phyloP scores from a whole-genome alignment of 2,329 filamentous ascomycete genomes.

The Sporothrix humicola region DNA sequence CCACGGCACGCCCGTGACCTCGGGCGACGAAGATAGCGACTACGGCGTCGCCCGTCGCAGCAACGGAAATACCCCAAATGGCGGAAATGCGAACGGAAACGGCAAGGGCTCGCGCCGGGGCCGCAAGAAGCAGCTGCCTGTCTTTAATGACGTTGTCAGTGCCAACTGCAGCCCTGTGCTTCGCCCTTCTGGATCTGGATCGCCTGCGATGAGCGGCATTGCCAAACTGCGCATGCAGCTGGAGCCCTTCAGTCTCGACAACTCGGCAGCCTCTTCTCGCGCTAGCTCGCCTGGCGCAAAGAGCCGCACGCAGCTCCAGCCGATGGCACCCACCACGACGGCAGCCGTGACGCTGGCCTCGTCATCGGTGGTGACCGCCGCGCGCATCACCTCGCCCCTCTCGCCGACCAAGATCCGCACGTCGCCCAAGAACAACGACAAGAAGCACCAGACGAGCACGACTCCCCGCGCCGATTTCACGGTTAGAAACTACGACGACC shows the following conservation, averaged over 20 bases:
- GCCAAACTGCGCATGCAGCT: conserved; percentile 81
- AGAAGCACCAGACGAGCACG: conserved; percentile 20
- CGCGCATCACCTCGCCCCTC: conserved; percentile 26
- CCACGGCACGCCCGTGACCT: conserved; percentile 58
- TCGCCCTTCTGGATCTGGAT: conserved; percentile 55
- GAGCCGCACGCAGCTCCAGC: conserved; percentile 8
- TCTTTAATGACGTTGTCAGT: conserved; percentile 63
- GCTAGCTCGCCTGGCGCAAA: conserved; percentile 56
- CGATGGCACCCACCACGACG: conserved; percentile 34
- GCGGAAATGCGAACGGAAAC: conserved; percentile 37
- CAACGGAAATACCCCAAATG: conserved; percentile 21
- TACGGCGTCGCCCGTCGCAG: conserved; percentile 41
- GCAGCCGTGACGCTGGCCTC: conserved; percentile 18
- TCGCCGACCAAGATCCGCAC: conserved; percentile 23
- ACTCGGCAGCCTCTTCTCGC: conserved; percentile 53
- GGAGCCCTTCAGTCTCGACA: conserved; percentile 74
- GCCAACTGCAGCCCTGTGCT: conserved; percentile 68
- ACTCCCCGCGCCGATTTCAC: not conserved
- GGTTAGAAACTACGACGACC: not conserved
- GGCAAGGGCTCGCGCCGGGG: conserved; percentile 44
- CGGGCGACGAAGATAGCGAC: conserved; percentile 65
- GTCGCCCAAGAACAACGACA: not conserved
- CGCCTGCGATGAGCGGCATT: conserved; percentile 71
- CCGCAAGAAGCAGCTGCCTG: conserved; percentile 48
- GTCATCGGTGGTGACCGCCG: not conserved